Evolutionary conservation across 805 yeast species (phyloP), one percentile per base, ranked within the genome.

Genomic region (Metschnikowia matae): DNA sequence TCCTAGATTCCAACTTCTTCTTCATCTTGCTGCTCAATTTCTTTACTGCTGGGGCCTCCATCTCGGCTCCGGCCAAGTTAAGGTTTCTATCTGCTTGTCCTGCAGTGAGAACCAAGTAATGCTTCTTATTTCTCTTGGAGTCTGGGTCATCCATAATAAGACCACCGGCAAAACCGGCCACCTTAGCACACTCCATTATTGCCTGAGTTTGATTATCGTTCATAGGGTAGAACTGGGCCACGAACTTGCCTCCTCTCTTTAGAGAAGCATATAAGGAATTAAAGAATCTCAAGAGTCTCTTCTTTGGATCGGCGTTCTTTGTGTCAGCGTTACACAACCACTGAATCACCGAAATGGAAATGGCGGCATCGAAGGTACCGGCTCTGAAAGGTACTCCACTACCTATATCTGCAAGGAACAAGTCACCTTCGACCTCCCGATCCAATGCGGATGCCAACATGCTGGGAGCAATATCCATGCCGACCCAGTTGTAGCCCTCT

Each of bases 241-340:
- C 97, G 57, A 92, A 96, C 69, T 94, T 94, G 6, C 99, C 99
- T 44, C 99, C 99, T 64, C 96, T 81, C 63, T 81, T 85, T 67
- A 94, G 75, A 34, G 89, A 75, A 0, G 96, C 89, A 68, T 88
- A 94, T 47, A 94, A 73, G 0, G 96, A 84, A 67, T 87, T 87
- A 77, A 94, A 94, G 62, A 94, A 94, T 43, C 87, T 73, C 69
- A 84, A 73, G 48, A 89, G 69, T 67, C 99, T 81, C 61, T 78
- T 79, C 63, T 85, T 85, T 20, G 99, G 99, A 62, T 91, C 96
- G 48, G 83, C 84, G 37, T 77, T 75, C 2, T 89, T 69, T 5
- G 89, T 78, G 66, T 94, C 99, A 2, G 98, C 98, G 66, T 94
- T 94, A 73, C 97, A 91, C 39, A 94, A 79, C 99, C 99, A 94